Evolutionary conservation across 176 grass and related monocot species (phyloP).

Genomic region (Musa itinerans): DNA sequence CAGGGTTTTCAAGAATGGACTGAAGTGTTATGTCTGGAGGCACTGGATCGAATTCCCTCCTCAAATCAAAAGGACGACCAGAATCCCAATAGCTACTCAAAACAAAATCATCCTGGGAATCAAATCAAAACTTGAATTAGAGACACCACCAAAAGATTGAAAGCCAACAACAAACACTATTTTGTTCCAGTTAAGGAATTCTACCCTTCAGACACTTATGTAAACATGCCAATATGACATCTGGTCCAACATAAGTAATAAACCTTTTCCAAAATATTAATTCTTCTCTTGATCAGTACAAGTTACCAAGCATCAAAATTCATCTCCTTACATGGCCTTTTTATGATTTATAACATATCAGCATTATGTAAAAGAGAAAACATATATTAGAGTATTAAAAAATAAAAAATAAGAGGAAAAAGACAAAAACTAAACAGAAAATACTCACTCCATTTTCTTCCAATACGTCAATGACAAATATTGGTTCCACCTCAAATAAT

Average conservation of each 20-base stretch:
- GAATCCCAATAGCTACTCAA: conserved; percentile 98
- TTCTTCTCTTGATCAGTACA: neutral
- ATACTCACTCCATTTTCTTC: conserved; percentile 93
- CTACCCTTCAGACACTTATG: neutral
- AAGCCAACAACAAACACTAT: neutral
- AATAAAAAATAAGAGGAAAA: conserved; percentile 7
- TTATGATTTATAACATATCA: too few species aligned
- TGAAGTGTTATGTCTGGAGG: conserved; percentile 89
- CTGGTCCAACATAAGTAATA: neutral
- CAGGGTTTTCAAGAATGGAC: conserved; percentile 79
- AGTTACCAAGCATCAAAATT: neutral
- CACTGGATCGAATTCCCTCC: conserved; percentile 85
- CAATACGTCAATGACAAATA: conserved; percentile 95
- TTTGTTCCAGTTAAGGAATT: neutral
- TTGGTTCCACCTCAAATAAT: conserved; percentile 78
- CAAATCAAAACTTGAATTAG: neutral
- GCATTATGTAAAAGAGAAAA: neutral
- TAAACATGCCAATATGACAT: neutral
- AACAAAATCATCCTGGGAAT: conserved; percentile 91
- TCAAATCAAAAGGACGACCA: conserved; percentile 80
- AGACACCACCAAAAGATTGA: neutral
- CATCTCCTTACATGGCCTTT: too few species aligned
- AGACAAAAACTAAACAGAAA: conserved; percentile 12
- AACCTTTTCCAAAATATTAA: neutral
- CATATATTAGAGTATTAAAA: neutral